Base-by-base conservation (phyloP, 208 protist genomes). In the Porcisia hertigi region DNA sequence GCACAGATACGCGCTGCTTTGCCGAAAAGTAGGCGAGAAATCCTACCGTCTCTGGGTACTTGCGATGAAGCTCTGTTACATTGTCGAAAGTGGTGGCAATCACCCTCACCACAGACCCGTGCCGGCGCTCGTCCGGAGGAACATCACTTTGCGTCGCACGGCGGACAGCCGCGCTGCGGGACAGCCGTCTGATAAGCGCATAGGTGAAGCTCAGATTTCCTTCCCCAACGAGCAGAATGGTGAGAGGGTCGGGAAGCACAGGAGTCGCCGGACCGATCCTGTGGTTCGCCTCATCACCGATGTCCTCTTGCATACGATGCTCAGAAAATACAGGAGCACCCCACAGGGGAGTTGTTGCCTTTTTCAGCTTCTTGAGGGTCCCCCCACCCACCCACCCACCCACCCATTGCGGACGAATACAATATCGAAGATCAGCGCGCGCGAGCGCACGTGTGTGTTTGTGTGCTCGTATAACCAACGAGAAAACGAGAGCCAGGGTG, bases 131-230 rank as follows among this genome's bases (percentile, higher is more conserved):
- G 25, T n/a, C 36, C n/a, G 55, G n/a, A 20, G 54, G 18, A 0
- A 18, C 25, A 30, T 52, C 36, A 4, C 23, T 25, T 9, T 72
- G 57, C 18, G 71, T 77, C 43, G 71, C 70, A 57, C 66, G 67
- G 5, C 69, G 78, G 41, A 78, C 47, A 6, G 54, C 77, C 18
- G 58, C 60, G 58, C 71, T 79, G 64, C 67, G 71, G 25, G 80
- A 77, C 0, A 92, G 70, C 6, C 83, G 85, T 20, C 85, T 86
- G 0, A 92, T 84, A 11, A 92, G 77, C 6, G 83, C 75, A 71
- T 90, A 85, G 18, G 84, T 55, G 70, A 90, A 92, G 73, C 77
- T 87, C 11, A 92, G 55, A 57, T 92, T 90, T 34, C 88, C 88
- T 55, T 92, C 86, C 1, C 88, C 88, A 16, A 92, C 60, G 8